Evolutionary conservation across 768 basidiomycete species (phyloP).

Genomic region (Peribolospora kevripleyi): DNA sequence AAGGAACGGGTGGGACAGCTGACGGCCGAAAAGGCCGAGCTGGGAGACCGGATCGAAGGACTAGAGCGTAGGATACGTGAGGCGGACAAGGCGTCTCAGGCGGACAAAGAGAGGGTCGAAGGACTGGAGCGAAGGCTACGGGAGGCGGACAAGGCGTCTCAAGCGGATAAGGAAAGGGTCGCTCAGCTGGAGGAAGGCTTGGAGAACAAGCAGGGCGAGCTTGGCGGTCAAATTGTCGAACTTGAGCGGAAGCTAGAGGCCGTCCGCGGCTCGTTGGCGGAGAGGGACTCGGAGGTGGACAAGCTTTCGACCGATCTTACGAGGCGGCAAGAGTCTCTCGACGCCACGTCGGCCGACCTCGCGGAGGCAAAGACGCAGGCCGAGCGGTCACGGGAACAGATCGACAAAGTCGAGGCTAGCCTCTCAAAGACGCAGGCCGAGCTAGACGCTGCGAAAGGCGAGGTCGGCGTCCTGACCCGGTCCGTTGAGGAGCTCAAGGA

Average conservation of each 20-base stretch:
- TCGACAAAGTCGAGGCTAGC: conserved; percentile 3
- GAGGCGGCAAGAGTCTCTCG: conserved; percentile 2
- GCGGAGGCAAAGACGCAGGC: conserved; percentile 18
- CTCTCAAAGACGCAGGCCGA: conserved; percentile 5
- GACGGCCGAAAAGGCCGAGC: no score
- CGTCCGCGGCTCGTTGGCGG: not conserved
- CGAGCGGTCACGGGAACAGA: conserved; percentile 1
- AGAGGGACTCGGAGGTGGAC: not conserved
- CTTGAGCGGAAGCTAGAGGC: conserved; percentile 4
- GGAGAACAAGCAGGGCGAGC: conserved; percentile 21
- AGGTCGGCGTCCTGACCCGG: not conserved
- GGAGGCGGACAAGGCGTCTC: not conserved
- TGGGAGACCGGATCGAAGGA: no score
- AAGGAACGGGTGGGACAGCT: no score
- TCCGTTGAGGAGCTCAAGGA: not conserved
- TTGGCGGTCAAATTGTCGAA: conserved; percentile 19
- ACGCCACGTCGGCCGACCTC: conserved; percentile 2
- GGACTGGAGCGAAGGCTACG: not conserved
- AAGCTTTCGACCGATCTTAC: conserved; percentile 3
- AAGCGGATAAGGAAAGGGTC: not conserved
- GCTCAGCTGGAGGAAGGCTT: not conserved
- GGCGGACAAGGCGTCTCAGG: not conserved
- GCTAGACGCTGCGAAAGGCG: not conserved
- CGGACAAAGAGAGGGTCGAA: not conserved
- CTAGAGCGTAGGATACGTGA: not conserved